phyloP scores from a whole-genome alignment of 139 green algal genomes.

The Chlorella ohadii region DNA sequence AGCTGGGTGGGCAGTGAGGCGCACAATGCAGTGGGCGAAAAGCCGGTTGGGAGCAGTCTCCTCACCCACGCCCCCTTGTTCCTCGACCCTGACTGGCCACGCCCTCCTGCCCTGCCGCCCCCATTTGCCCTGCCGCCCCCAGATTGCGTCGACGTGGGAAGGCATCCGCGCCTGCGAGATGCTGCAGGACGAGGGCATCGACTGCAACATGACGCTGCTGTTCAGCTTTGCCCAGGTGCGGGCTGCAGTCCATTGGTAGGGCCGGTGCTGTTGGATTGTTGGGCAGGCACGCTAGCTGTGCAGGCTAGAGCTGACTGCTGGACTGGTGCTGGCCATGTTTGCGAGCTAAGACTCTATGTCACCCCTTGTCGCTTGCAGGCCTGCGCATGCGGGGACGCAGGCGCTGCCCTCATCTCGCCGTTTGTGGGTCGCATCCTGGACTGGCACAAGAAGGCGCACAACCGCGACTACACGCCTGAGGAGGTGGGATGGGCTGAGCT shows the following conservation, averaged over 20 bases:
- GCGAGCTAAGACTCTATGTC: too few species aligned
- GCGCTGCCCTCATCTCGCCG: constrained; percentile 85
- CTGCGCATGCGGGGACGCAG: constrained; percentile 83
- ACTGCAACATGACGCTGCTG: constrained; percentile 93
- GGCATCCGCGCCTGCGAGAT: constrained; percentile 85
- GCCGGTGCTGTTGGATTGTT: too few species aligned
- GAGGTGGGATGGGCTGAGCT: constrained; percentile 46
- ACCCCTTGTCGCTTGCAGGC: constrained; percentile 59
- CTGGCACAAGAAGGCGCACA: constrained; percentile 77
- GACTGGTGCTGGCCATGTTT: not conserved
- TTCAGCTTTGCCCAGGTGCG: constrained; percentile 90
- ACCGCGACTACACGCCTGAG: constrained; percentile 63
- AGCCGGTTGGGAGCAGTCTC: too few species aligned
- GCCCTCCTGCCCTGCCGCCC: not conserved
- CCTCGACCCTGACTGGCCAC: not conserved
- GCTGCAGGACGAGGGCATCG: constrained; percentile 86
- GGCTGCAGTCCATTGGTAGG: too few species aligned
- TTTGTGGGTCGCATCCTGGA: constrained; percentile 96
- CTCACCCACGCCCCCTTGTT: too few species aligned
- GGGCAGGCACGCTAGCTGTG: not conserved
- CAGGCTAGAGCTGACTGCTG: too few species aligned
- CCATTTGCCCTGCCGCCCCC: not conserved
- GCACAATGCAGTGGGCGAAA: too few species aligned
- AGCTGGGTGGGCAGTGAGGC: too few species aligned
- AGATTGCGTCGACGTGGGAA: constrained; percentile 90